phyloP scores from a whole-genome alignment of 495 filamentous ascomycete genomes.

The Thermothielavioides terrestris region DNA sequence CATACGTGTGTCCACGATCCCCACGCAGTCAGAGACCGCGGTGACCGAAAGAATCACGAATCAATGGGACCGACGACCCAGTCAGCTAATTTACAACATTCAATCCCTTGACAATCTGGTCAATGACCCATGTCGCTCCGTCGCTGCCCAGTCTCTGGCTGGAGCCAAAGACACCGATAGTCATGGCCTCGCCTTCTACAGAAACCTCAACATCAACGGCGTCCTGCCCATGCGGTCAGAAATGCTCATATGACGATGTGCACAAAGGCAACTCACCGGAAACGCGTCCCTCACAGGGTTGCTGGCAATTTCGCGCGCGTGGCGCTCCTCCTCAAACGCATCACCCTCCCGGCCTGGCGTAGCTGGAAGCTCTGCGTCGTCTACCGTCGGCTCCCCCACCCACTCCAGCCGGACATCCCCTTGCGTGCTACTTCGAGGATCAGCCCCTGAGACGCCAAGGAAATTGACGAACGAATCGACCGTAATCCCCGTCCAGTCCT shows the following conservation, averaged over 20 bases:
- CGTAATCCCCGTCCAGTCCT: conserved; percentile 38
- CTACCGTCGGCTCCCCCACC: neutral
- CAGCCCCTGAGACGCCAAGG: conserved; percentile 28
- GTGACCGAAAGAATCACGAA: no score
- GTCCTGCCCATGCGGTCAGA: conserved; percentile 28
- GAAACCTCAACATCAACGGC: conserved; percentile 48
- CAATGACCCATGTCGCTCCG: conserved; percentile 1
- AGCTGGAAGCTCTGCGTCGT: neutral
- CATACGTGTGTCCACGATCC: no score
- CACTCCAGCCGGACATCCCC: neutral
- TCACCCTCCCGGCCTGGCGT: neutral
- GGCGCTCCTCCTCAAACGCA: no score
- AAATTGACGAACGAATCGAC: conserved; percentile 51
- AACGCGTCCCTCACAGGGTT: conserved; percentile 26
- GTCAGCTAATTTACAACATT: neutral
- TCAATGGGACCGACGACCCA: neutral
- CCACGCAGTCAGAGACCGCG: no score
- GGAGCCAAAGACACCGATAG: conserved; percentile 47
- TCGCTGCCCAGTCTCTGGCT: conserved; percentile 2
- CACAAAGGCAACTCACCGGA: conserved; percentile 22
- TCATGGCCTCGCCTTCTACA: conserved; percentile 35
- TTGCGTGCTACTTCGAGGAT: neutral
- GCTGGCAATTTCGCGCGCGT: neutral
- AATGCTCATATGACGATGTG: neutral
- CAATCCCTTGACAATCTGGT: conserved; percentile 1